Evolutionary conservation across 768 basidiomycete genomes (phyloP).

Genomic region (Strobilomyces echinocephalus): DNA sequence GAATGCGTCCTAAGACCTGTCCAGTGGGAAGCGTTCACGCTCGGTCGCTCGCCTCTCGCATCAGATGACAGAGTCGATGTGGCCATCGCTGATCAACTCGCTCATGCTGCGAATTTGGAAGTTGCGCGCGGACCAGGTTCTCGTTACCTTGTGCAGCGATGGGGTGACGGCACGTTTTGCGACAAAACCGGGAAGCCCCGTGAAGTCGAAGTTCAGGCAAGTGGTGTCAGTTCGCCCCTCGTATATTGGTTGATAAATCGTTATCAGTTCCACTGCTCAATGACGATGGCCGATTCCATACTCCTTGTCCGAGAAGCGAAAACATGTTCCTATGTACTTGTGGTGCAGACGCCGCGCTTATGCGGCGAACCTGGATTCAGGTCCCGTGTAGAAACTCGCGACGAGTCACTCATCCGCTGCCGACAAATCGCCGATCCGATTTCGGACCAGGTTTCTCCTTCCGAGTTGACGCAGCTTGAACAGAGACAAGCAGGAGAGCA

Average conservation of each 20-base stretch:
- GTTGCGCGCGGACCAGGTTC: conserved; percentile 74
- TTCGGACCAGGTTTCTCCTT: conserved; percentile 15
- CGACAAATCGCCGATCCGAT: conserved; percentile 57
- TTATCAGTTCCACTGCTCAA: conserved; percentile 86
- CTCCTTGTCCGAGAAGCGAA: conserved; percentile 89
- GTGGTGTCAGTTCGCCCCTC: conserved; percentile 19
- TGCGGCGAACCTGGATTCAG: conserved; percentile 93
- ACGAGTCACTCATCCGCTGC: conserved; percentile 71
- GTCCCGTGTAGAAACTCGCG: conserved; percentile 59
- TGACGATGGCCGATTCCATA: conserved; percentile 88
- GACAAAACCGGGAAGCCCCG: conserved; percentile 86
- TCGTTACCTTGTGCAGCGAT: conserved; percentile 87
- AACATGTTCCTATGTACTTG: conserved; percentile 90
- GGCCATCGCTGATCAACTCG: conserved; percentile 59
- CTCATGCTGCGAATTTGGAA: conserved; percentile 66
- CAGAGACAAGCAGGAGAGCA: conserved; percentile 27
- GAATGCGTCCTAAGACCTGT: conserved; percentile 17
- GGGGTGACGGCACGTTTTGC: conserved; percentile 88
- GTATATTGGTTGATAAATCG: conserved; percentile 1
- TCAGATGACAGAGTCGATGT: conserved; percentile 61
- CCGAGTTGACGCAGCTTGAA: conserved; percentile 30
- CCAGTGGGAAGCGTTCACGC: conserved; percentile 77
- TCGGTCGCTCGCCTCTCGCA: conserved; percentile 62
- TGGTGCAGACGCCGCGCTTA: conserved; percentile 91
- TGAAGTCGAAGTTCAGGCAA: conserved; percentile 92